Percentiles rank a stretch among this genome's conserved stretches.
Evolutionary conservation across 2,329 filamentous ascomycete genomes (phyloP).

Genomic region (Fusarium bulbicola): DNA sequence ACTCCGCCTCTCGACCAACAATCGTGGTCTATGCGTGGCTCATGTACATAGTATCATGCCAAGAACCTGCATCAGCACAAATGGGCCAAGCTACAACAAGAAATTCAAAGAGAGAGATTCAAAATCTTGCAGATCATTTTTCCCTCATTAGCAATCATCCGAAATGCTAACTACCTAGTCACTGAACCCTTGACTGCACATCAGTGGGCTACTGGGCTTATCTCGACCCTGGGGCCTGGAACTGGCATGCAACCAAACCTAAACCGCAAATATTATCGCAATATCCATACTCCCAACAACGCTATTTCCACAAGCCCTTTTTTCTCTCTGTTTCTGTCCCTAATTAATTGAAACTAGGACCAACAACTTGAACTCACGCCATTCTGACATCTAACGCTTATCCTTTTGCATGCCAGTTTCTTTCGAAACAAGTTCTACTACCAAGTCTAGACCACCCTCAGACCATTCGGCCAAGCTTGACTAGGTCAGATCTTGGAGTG

Average conservation of each 20-base stretch:
- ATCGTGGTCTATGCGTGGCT: neutral
- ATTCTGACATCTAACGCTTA: neutral
- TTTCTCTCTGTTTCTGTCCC: neutral
- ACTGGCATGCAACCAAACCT: neutral
- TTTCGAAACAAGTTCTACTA: slow-evolving; percentile 5
- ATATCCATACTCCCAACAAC: neutral
- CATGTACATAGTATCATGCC: slow-evolving; percentile 7
- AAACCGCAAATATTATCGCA: neutral
- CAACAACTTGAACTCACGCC: neutral
- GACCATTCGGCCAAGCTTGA: neutral
- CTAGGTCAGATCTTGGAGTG: neutral
- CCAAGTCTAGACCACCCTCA: neutral
- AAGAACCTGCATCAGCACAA: neutral
- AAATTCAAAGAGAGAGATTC: neutral
- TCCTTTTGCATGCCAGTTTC: neutral
- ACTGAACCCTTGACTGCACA: slow-evolving; percentile 5
- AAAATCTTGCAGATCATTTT: slow-evolving; percentile 1
- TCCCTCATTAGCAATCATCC: neutral
- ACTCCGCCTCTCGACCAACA: neutral
- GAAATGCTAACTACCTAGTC: neutral
- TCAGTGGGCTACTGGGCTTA: neutral
- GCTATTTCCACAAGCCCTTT: neutral
- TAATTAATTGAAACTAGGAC: neutral
- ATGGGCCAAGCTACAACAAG: neutral
- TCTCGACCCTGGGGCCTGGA: neutral